Conservation (phyloP, 495 filamentous ascomycete species). For the Aspergillus indologenus region DNA sequence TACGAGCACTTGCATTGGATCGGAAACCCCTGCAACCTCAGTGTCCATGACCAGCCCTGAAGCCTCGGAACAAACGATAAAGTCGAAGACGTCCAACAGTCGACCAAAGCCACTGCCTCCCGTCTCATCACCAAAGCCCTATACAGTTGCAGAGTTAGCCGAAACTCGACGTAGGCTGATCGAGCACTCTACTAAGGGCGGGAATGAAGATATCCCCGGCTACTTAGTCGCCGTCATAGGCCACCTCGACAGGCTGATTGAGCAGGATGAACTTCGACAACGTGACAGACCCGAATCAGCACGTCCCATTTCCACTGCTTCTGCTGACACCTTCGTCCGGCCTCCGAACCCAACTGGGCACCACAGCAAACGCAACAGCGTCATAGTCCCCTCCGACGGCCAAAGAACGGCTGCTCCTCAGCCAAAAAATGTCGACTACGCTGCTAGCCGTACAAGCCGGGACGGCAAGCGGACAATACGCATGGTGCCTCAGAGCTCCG, state of each 20-base stretch:
- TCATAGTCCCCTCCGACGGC: not conserved
- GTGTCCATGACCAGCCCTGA: constrained; percentile 39
- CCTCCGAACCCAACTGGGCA: constrained; percentile 25
- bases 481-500: constrained; percentile 44
- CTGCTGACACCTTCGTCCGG: constrained; percentile 55
- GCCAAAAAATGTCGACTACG: not conserved
- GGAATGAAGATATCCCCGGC: constrained; percentile 36
- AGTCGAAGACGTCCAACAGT: constrained; percentile 1
- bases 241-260: constrained; percentile 60
- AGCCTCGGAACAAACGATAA: constrained; percentile 20
- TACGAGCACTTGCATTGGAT: constrained; percentile 39
- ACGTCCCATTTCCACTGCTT: constrained; percentile 38
- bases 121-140: constrained; percentile 32
- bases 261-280: constrained; percentile 34
- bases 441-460: constrained; percentile 12
- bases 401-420: not conserved
- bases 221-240: constrained; percentile 59
- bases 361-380: constrained; percentile 25
- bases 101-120: not conserved
- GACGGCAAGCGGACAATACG: constrained; percentile 42
- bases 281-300: constrained; percentile 14
- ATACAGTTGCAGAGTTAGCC: constrained; percentile 49
- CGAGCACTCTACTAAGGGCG: constrained; percentile 40
- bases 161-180: constrained; percentile 57
- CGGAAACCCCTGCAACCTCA: constrained; percentile 53